Evolutionary conservation across 2,329 filamentous ascomycete genomes (phyloP), one percentile per base, ranked within the genome.

Genomic region (Aureobasidium sp.): DNA sequence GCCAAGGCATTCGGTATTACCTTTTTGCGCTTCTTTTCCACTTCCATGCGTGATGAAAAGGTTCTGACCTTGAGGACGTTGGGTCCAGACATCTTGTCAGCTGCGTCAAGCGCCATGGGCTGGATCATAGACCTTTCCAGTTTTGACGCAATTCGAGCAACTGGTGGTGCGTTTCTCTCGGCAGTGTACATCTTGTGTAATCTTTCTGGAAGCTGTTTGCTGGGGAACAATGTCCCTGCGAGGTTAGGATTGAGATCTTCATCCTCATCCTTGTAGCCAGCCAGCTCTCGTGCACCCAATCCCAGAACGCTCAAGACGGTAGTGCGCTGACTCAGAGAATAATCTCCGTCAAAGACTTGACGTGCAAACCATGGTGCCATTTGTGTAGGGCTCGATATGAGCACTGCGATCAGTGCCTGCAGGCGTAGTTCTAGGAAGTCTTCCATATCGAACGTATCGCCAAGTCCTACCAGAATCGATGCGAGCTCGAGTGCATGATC

Each of bases 271-370:
- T 92, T 89, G 69, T 93, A 89, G 0, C 96, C 95, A 2, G 94
- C 93, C 13, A 99, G 79, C 78, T 98, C 95, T 66, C 95, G 88
- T 2, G 93, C 93, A 36, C 92, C 89, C 0, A 99, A 81, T 0
- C 95, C 95, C 5, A 99, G 82, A 0, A 93, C 90, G 25, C 93
- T 91, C 61, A 99, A 89, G 43, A 98, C 86, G 0, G 92, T 89
- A 10, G 92, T 93, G 45, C 96, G 88, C 76, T 98, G 95, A 0
- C 91, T 88, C 43, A 98, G 82, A 0, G 95, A 97, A 77, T 96
- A 95, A 75, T 99, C 96, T 20, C 95, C 95, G 48, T 94, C 91
- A 75, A 98, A 98, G 75, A 96, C 97, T 0, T 92, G 91, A 65
- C 90, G 89, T 4, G 92, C 90, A 66, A 97, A 93, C 91, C 93